phyloP scores from a whole-genome alignment of 2,329 filamentous ascomycete species.

The Chaetomiaceae sp. region DNA sequence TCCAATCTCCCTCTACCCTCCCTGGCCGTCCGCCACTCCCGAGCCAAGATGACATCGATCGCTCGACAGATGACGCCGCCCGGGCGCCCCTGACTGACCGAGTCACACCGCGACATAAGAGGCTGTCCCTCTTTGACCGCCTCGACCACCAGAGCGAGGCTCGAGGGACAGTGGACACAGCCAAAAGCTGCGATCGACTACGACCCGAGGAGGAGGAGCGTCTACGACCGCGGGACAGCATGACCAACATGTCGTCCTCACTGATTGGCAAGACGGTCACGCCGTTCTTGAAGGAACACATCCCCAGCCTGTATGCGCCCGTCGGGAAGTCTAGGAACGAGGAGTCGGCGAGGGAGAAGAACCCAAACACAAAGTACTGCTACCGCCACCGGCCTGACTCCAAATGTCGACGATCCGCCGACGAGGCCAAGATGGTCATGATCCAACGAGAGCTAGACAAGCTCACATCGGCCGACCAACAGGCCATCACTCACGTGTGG shows the following conservation, averaged over 20 bases:
- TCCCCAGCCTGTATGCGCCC: conserved; percentile 82
- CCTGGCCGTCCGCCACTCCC: conserved; percentile 18
- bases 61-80: conserved; percentile 21
- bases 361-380: conserved; percentile 83
- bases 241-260: conserved; percentile 57
- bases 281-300: conserved; percentile 86
- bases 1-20: conserved; percentile 18
- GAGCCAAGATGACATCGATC: conserved; percentile 25
- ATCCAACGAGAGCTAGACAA: conserved; percentile 59
- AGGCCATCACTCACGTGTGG: conserved; percentile 96
- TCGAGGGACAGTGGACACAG: conserved; percentile 4
- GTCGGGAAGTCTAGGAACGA: conserved; percentile 55
- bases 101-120: conserved; percentile 20
- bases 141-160: background rate
- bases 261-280: conserved; percentile 74
- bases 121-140: conserved; percentile 1
- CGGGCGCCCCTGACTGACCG: conserved; percentile 17
- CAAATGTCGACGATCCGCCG: conserved; percentile 86
- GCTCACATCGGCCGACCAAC: conserved; percentile 58
- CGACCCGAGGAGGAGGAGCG: conserved; percentile 46
- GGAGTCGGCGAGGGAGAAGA: conserved; percentile 40
- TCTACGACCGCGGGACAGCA: conserved; percentile 33
- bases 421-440: conserved; percentile 94
- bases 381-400: conserved; percentile 92
- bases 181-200: conserved; percentile 44